These are phyloP conservation scores for Conticribra weissflogii DNA, from an alignment of 108 stramenopile species.

Conservation along the genomic window DNA sequence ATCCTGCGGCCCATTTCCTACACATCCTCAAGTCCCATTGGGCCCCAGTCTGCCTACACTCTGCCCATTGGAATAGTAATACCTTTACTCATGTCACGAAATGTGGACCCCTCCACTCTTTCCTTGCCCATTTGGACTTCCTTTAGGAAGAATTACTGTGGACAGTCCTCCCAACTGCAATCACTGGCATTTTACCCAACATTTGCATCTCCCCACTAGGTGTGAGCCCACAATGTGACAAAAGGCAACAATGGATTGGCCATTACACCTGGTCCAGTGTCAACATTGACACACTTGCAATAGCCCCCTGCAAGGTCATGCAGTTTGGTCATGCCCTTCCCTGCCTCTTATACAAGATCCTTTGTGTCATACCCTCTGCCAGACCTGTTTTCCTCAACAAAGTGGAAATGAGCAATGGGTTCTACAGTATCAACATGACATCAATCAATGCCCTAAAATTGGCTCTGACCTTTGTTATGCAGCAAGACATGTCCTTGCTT, in stretches of 20 bases:
- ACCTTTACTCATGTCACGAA: constrained; percentile 9
- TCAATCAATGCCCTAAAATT: constrained; percentile 16
- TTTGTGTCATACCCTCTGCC: constrained; percentile 1
- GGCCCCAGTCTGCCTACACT: not conserved
- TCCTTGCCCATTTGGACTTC: constrained; percentile 14
- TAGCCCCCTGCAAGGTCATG: constrained; percentile 36
- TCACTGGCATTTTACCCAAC: not conserved
- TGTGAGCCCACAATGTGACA: constrained; percentile 39
- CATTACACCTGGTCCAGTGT: constrained; percentile 29
- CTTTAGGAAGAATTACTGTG: constrained; percentile 30
- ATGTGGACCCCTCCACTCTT: constrained; percentile 28
- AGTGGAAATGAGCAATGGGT: constrained; percentile 25
- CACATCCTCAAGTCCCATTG: not conserved
- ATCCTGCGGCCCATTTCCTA: not conserved
- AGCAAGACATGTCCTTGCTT: not conserved
- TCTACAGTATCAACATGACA: too few relatives aligned
- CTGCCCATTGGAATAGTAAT: constrained; percentile 13
- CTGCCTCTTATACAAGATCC: constrained; percentile 26
- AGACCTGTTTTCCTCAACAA: constrained; percentile 28
- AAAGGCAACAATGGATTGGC: constrained; percentile 21
- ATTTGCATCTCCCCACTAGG: constrained; percentile 40
- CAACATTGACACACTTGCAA: constrained; percentile 37
- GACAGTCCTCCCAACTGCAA: constrained; percentile 11
- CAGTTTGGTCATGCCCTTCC: constrained; percentile 47
- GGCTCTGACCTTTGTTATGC: constrained; percentile 11